These are phyloP conservation scores for Exophiala viscosa DNA, from an alignment of 2,329 filamentous ascomycete species.

Conservation along the genomic window DNA sequence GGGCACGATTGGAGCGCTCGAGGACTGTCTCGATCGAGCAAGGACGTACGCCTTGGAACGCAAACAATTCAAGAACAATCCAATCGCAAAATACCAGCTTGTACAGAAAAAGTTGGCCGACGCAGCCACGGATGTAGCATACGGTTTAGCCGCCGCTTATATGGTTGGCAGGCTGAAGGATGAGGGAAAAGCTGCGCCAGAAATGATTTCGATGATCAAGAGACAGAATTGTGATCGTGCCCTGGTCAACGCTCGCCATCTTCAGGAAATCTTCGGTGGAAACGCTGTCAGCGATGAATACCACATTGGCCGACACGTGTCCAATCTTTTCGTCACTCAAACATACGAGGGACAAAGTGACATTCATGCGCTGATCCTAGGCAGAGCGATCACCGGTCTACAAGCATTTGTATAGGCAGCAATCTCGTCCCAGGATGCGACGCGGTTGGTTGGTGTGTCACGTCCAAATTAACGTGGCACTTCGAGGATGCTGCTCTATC, in stretches of 20 bases:
- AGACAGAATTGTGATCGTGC: constrained; percentile 94
- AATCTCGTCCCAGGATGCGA: background rate
- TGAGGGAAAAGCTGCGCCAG: constrained; percentile 77
- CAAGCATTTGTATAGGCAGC: constrained; percentile 69
- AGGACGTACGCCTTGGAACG: constrained; percentile 86
- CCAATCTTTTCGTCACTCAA: constrained; percentile 94
- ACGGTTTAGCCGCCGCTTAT: constrained; percentile 80
- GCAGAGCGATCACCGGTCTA: constrained; percentile 67
- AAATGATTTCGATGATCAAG: constrained; percentile 98
- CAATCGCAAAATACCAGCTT: constrained; percentile 91
- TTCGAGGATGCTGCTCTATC: no score
- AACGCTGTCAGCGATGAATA: constrained; percentile 99
- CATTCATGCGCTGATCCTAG: constrained; percentile 76
- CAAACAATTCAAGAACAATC: constrained; percentile 94
- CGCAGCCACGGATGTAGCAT: constrained; percentile 84
- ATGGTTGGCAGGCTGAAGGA: constrained; percentile 94
- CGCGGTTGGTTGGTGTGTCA: no score
- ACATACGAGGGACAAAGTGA: constrained; percentile 98
- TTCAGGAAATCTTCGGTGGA: constrained; percentile 95
- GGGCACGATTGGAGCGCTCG: constrained; percentile 87
- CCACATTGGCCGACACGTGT: constrained; percentile 87
- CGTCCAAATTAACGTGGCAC: no score
- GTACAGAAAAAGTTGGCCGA: constrained; percentile 97
- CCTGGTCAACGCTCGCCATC: constrained; percentile 68
- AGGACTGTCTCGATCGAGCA: constrained; percentile 80